phyloP scores from a whole-genome alignment of 2,329 filamentous ascomycete species.

The Drechslerella coelobrocha region DNA sequence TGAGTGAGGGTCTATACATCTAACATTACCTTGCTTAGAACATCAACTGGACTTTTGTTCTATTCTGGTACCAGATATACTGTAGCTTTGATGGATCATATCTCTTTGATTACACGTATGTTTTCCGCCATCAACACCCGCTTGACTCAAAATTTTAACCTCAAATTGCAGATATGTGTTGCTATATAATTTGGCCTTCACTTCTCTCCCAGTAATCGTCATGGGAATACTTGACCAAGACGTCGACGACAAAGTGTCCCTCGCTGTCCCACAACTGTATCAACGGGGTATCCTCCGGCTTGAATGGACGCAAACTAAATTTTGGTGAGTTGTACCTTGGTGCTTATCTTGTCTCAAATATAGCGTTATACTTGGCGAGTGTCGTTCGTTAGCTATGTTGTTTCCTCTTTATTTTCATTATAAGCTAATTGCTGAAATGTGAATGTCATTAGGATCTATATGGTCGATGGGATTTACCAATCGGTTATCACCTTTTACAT shows the following conservation, averaged over 20 bases:
- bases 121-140: neutral
- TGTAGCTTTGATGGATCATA: slow-evolving; percentile 97
- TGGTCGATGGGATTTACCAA: slow-evolving; percentile 93
- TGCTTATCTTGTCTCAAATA: too few relatives aligned
- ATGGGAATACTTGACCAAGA: slow-evolving; percentile 98
- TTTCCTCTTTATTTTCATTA: neutral
- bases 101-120: slow-evolving; percentile 84
- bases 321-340: slow-evolving; percentile 86
- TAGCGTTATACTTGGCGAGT: too few relatives aligned
- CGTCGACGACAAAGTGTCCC: slow-evolving; percentile 88
- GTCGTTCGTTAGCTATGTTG: too few relatives aligned
- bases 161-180: slow-evolving; percentile 72
- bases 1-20: neutral
- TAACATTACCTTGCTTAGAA: slow-evolving; percentile 66
- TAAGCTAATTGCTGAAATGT: slow-evolving; percentile 24
- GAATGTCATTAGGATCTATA: slow-evolving; percentile 74
- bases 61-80: slow-evolving; percentile 98
- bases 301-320: slow-evolving; percentile 95
- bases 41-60: slow-evolving; percentile 92
- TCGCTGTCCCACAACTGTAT: slow-evolving; percentile 94
- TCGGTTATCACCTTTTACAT: slow-evolving; percentile 93
- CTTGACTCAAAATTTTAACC: neutral
- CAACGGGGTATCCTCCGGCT: slow-evolving; percentile 91
- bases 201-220: slow-evolving; percentile 89
- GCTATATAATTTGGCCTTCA: slow-evolving; percentile 95